These are phyloP conservation scores for Spiromastix sp. DNA, from an alignment of 2,329 filamentous ascomycete genomes.

Conservation along the genomic window DNA sequence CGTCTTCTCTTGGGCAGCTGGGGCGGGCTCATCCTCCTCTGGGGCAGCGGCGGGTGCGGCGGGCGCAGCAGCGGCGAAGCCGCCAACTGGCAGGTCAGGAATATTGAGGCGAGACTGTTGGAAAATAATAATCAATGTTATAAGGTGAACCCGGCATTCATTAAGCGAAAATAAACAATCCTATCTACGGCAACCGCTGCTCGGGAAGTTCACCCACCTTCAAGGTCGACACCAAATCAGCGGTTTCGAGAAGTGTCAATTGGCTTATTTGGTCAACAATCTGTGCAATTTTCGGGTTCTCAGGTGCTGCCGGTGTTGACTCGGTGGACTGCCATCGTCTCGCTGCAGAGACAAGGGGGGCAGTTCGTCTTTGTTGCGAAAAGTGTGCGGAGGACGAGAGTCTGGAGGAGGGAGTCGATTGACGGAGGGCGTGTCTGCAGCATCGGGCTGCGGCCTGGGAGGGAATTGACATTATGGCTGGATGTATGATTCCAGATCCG, in stretches of 20 bases:
- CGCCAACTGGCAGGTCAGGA: slow-evolving; percentile 90
- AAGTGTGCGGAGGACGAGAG: slow-evolving; percentile 29
- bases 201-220: too few relatives aligned
- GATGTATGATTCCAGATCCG: too few relatives aligned
- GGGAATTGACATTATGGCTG: slow-evolving; percentile 30
- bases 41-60: slow-evolving; percentile 46
- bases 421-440: slow-evolving; percentile 33
- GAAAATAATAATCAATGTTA: too few relatives aligned
- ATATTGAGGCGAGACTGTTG: slow-evolving; percentile 87
- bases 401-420: slow-evolving; percentile 30
- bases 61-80: slow-evolving; percentile 64
- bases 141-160: neutral
- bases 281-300: slow-evolving; percentile 80
- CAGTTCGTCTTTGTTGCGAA: slow-evolving; percentile 24
- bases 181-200: too few relatives aligned
- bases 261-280: slow-evolving; percentile 99
- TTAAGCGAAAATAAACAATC: neutral
- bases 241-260: slow-evolving; percentile 94
- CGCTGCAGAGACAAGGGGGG: slow-evolving; percentile 23
- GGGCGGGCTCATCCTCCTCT: slow-evolving; percentile 78
- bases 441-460: slow-evolving; percentile 31
- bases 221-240: slow-evolving; percentile 84
- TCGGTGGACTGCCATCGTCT: slow-evolving; percentile 87
- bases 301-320: slow-evolving; percentile 40
- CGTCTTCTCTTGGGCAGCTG: slow-evolving; percentile 84